phyloP scores from a whole-genome alignment of 306 rosid species.

The Ammopiptanthus mongolicus region DNA sequence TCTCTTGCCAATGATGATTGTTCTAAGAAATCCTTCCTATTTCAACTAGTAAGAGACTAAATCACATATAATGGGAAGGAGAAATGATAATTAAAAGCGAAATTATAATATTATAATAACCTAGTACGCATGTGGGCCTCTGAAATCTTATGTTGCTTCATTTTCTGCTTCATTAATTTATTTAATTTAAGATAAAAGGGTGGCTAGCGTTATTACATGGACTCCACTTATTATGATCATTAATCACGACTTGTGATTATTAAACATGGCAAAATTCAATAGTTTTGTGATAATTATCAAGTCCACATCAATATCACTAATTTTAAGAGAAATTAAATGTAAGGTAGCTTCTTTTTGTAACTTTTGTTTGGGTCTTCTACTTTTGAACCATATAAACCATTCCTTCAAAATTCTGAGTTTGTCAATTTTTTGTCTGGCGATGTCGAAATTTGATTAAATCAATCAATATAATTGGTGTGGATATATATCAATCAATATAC shows the following conservation, averaged over 20 bases:
- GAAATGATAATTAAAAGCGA: too few relatives aligned
- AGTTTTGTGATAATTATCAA: too few relatives aligned
- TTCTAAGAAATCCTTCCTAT: too few relatives aligned
- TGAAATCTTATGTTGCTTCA: background rate
- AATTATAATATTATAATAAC: background rate
- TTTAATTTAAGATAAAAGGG: background rate
- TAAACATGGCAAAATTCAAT: background rate
- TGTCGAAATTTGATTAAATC: too few relatives aligned
- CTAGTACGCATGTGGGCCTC: background rate
- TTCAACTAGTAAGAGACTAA: too few relatives aligned
- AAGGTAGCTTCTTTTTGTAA: background rate
- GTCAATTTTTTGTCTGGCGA: background rate
- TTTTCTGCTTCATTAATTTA: background rate
- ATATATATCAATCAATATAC: too few relatives aligned
- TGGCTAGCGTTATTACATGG: background rate
- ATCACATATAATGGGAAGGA: too few relatives aligned
- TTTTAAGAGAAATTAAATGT: background rate
- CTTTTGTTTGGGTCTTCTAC: background rate
- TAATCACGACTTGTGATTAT: background rate
- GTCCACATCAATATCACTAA: background rate
- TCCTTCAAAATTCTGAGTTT: background rate
- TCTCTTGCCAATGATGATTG: too few relatives aligned
- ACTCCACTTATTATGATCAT: background rate
- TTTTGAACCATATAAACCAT: background rate
- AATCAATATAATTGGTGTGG: too few relatives aligned